Conservation (phyloP, 306 rosid species). For the Echinosophora koreensis region DNA sequence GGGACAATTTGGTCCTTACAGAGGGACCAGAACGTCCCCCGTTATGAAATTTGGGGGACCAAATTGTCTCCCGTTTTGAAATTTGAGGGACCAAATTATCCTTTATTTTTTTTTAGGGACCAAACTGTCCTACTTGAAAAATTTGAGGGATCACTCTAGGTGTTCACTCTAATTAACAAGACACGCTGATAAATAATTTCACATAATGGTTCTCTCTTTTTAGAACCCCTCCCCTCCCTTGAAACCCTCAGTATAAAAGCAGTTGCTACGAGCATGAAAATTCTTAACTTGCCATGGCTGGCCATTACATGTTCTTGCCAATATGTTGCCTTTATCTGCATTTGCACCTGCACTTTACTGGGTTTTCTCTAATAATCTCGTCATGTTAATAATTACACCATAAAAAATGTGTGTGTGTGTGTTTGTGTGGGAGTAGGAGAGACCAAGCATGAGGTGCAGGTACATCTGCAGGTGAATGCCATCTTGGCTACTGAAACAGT, state of each 20-base stretch:
- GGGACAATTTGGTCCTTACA: too few relatives aligned
- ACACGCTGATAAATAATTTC: too few relatives aligned
- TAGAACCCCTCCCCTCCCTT: neutral
- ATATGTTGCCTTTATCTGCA: conserved; percentile 79
- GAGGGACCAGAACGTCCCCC: too few relatives aligned
- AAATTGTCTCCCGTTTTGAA: too few relatives aligned
- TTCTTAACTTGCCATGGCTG: neutral
- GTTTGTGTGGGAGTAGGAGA: neutral
- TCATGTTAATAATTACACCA: neutral
- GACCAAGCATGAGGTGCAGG: conserved; percentile 65
- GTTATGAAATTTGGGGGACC: too few relatives aligned
- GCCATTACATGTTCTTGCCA: conserved; percentile 18
- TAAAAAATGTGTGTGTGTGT: too few relatives aligned
- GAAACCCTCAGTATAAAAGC: conserved; percentile 16
- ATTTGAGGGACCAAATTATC: too few relatives aligned
- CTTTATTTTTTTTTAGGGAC: too few relatives aligned
- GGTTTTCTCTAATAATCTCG: conserved; percentile 2
- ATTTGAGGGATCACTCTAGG: too few relatives aligned
- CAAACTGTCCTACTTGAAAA: too few relatives aligned
- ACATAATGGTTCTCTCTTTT: neutral
- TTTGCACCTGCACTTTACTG: conserved; percentile 91
- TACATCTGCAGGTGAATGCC: conserved; percentile 74
- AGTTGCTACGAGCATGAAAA: neutral
- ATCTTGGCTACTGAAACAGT: conserved; percentile 49
- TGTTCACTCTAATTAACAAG: too few relatives aligned